Base-by-base conservation (phyloP, 495 filamentous ascomycete genomes). In the Poronia punctata region DNA sequence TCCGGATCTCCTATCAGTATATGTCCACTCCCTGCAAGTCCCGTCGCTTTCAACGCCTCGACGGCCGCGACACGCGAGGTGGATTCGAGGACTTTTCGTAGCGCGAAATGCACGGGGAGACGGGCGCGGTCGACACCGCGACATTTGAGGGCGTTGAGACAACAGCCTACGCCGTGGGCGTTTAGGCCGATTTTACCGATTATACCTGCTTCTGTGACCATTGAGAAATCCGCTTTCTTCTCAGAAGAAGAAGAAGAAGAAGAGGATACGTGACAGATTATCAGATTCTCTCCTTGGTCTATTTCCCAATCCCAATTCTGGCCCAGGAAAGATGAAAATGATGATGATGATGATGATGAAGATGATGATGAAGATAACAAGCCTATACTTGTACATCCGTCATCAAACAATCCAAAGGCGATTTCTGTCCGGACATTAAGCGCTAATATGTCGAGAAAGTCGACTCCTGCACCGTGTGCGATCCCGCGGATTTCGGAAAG, bases 121-220 rank as follows among this genome's bases (percentile, higher is more conserved):
- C 67, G 72, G 26, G 61, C 59, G 16, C 59, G 65, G 38, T 76
- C 66, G 36, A 79, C 68, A 1, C 78, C 77, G 11, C 65, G 64
- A 2, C 78, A 79, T 29, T 70, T 67, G 40, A 84, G 78, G 3
- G 80, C 81, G 52, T 86, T 84, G 14, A 86, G 61, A 31, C 73
- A 78, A n/a, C 74, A 74, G 3, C 80, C 80, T 1, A 84, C 79
- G 2, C 79, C 77, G 0, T 60, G 56, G 10, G 60, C 63, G 48
- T 84, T 84, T 52, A 83, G 64, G 1, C 82, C 82, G 27, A 85
- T 83, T 51, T 86, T 86, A 14, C 80, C 79, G 14, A 85, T 72
- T n/a, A 84, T 75, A 1, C 82, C 82, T 12, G 80, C 82, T 61
- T 84, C 70, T 1, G 71, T 75, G 28, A 74, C 57, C 60, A 66